Conservation (phyloP, 2,329 filamentous ascomycete species). For the Septoria linicola region DNA sequence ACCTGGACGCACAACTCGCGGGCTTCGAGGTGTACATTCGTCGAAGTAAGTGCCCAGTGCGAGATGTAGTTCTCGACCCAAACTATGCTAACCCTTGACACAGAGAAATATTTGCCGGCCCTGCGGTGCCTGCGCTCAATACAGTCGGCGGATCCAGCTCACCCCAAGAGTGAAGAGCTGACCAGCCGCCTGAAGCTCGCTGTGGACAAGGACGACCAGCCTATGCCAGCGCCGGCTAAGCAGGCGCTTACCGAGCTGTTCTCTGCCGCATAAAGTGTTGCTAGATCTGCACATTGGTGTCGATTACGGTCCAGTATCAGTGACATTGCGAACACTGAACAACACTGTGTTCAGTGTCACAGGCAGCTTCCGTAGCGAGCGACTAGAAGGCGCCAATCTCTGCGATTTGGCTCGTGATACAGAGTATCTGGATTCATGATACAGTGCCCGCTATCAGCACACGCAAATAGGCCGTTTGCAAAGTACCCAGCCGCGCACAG, state of each 20-base stretch:
- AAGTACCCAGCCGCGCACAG: too few relatives aligned
- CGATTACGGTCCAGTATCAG: too few relatives aligned
- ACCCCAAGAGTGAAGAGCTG: slow-evolving; percentile 75
- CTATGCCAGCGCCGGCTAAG: slow-evolving; percentile 61
- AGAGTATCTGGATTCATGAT: too few relatives aligned
- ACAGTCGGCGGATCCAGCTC: slow-evolving; percentile 63
- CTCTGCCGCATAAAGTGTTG: slow-evolving; percentile 39
- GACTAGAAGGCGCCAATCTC: too few relatives aligned
- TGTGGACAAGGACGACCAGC: slow-evolving; percentile 46
- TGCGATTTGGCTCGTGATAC: too few relatives aligned
- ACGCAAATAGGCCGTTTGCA: too few relatives aligned
- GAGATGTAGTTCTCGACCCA: too few relatives aligned
- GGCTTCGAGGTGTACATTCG: slow-evolving; percentile 90
- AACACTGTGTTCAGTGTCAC: too few relatives aligned
- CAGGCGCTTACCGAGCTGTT: slow-evolving; percentile 68
- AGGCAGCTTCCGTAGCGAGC: too few relatives aligned
- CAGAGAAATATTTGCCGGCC: slow-evolving; percentile 81
- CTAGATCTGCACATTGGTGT: too few relatives aligned
- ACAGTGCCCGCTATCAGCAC: too few relatives aligned
- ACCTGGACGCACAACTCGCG: slow-evolving; percentile 75
- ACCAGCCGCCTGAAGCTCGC: slow-evolving; percentile 60
- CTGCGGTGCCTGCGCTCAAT: slow-evolving; percentile 80
- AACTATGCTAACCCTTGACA: slow-evolving; percentile 7
- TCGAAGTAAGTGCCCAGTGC: slow-evolving; percentile 61
- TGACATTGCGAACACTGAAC: too few relatives aligned